Evolutionary conservation across 1,284 basidiomycete species (phyloP).

Genomic region (Trichosporon ovoides): DNA sequence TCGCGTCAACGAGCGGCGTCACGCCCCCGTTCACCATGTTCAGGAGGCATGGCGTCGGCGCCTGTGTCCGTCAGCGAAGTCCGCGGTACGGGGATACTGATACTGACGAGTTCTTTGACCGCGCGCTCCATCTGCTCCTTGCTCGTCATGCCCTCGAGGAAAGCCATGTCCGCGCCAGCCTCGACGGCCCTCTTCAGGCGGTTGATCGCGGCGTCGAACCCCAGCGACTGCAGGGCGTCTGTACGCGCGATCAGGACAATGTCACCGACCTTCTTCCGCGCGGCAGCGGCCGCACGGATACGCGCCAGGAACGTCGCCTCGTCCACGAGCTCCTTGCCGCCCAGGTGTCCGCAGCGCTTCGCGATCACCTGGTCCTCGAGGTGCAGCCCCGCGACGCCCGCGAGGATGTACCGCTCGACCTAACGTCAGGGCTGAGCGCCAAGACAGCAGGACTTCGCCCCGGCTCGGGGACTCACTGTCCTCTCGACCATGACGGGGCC

Average conservation of each 20-base stretch:
- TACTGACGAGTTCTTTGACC: conserved; percentile 62
- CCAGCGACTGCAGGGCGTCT: conserved; percentile 64
- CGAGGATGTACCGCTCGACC: conserved; percentile 62
- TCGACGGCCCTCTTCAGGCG: conserved; percentile 52
- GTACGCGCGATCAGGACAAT: conserved; percentile 76
- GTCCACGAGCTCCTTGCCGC: conserved; percentile 68
- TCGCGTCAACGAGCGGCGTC: conserved; percentile 64
- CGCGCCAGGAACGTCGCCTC: conserved; percentile 49
- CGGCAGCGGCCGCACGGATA: conserved; percentile 69
- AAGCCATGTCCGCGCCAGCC: conserved; percentile 71
- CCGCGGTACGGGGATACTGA: conserved; percentile 9
- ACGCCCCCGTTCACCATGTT: conserved; percentile 71
- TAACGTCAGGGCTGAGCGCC: conserved; percentile 28
- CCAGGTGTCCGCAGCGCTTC: conserved; percentile 73
- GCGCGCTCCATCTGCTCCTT: conserved; percentile 62
- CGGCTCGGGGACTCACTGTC: conserved; percentile 4
- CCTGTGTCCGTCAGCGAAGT: conserved; percentile 8
- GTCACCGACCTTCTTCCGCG: conserved; percentile 63
- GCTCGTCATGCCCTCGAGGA: conserved; percentile 73
- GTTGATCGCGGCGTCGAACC: conserved; percentile 54
- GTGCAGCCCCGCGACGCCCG: conserved; percentile 69
- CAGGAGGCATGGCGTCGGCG: conserved; percentile 54
- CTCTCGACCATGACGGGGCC: conserved; percentile 61
- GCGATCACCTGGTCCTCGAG: conserved; percentile 80
- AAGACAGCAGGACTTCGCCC: background rate